These are phyloP conservation scores for Jaltomata sinuosa DNA, from an alignment of 257 asterid genomes.

Conservation along the genomic window DNA sequence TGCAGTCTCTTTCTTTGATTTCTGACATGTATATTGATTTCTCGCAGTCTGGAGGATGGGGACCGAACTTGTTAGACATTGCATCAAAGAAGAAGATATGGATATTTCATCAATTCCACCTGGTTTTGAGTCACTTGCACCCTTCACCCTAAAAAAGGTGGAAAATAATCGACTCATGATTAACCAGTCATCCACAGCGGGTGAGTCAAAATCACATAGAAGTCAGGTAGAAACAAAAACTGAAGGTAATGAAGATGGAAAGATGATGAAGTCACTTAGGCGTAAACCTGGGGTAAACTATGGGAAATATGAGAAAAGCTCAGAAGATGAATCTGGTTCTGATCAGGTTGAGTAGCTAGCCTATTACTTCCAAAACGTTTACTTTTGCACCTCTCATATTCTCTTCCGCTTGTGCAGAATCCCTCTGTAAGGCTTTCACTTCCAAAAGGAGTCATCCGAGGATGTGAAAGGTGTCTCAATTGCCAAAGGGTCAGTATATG, in stretches of 20 bases:
- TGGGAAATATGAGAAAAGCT: constrained; percentile 38
- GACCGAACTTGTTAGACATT: constrained; percentile 61
- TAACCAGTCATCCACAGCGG: constrained; percentile 22
- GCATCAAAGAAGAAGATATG: constrained; percentile 67
- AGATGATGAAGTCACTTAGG: constrained; percentile 37
- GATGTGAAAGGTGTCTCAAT: constrained; percentile 68
- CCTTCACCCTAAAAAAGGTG: constrained; percentile 55
- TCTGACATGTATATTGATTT: background rate
- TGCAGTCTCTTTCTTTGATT: constrained; percentile 1
- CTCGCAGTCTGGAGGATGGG: constrained; percentile 47
- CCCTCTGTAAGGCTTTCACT: constrained; percentile 28
- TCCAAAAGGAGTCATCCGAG: constrained; percentile 82
- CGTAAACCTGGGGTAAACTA: constrained; percentile 47
- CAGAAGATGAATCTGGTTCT: constrained; percentile 62
- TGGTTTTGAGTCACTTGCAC: constrained; percentile 82
- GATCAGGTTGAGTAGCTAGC: constrained; percentile 59
- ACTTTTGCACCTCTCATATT: background rate
- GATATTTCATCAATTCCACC: constrained; percentile 77
- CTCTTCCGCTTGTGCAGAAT: constrained; percentile 28
- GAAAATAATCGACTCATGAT: constrained; percentile 24
- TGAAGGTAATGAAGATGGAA: constrained; percentile 31
- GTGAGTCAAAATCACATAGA: constrained; percentile 26
- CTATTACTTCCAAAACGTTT: background rate
- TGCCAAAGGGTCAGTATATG: constrained; percentile 70
- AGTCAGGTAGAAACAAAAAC: constrained; percentile 29